phyloP scores from a whole-genome alignment of 306 rosid species.

The Senna siamea region DNA sequence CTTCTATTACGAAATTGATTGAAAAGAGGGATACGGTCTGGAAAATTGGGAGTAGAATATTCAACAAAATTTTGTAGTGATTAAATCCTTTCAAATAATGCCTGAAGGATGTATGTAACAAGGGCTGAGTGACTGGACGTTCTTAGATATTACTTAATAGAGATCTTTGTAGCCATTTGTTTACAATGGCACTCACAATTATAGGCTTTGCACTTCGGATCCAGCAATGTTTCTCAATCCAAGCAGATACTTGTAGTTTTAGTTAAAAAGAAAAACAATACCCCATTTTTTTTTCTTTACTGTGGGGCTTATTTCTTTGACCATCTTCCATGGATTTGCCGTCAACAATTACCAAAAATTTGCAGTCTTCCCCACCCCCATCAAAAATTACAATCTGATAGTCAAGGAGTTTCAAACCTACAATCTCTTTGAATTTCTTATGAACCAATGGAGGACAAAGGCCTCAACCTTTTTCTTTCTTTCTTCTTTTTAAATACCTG shows the following conservation, averaged over 20 bases:
- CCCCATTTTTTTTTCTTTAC: background rate
- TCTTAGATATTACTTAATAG: background rate
- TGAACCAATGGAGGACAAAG: too few relatives aligned
- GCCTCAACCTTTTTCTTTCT: background rate
- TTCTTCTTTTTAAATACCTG: background rate
- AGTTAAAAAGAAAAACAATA: background rate
- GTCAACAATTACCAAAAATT: too few relatives aligned
- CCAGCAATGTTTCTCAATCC: background rate
- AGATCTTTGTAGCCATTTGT: background rate
- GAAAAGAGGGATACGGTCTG: slow-evolving; percentile 43
- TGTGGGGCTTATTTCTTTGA: background rate
- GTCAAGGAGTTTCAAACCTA: too few relatives aligned
- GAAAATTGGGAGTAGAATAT: slow-evolving; percentile 45
- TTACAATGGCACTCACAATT: background rate
- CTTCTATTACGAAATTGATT: slow-evolving; percentile 40
- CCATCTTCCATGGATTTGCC: background rate
- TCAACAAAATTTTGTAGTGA: slow-evolving; percentile 34
- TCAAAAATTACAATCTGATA: too few relatives aligned
- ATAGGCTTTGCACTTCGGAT: background rate
- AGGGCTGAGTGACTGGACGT: background rate
- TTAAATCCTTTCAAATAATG: background rate
- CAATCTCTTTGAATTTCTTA: too few relatives aligned
- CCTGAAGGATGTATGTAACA: background rate
- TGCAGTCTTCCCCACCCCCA: too few relatives aligned
- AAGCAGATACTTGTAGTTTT: background rate